Evolutionary conservation across 495 filamentous ascomycete genomes (phyloP).

Genomic region (Penicillium arizonense): DNA sequence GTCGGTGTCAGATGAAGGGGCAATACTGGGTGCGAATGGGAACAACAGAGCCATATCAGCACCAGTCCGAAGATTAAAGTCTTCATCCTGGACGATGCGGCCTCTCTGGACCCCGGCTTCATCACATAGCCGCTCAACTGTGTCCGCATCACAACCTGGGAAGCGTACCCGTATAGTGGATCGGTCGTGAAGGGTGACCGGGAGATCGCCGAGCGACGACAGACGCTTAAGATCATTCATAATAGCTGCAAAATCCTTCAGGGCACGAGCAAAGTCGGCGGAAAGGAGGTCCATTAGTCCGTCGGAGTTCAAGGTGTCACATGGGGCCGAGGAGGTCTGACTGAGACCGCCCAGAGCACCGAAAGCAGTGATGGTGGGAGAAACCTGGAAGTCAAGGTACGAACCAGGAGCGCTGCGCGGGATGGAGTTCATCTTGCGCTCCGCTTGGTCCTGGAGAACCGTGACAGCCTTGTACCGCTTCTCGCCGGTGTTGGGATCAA

Average conservation of each 20-base stretch:
- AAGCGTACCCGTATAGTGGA: conserved; percentile 78
- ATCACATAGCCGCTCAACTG: conserved; percentile 79
- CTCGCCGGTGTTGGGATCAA: conserved; percentile 63
- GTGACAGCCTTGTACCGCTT: conserved; percentile 73
- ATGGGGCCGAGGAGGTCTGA: conserved; percentile 25
- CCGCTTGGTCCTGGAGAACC: conserved; percentile 65
- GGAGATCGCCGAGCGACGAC: conserved; percentile 74
- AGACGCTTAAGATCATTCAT: conserved; percentile 80
- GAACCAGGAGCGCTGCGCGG: conserved; percentile 65
- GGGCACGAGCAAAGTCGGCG: conserved; percentile 81
- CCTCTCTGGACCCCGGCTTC: conserved; percentile 82
- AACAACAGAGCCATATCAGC: conserved; percentile 75
- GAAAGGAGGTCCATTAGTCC: conserved; percentile 82
- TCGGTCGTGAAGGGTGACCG: conserved; percentile 64
- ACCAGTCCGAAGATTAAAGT: conserved; percentile 61
- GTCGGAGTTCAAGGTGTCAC: conserved; percentile 65
- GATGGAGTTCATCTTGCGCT: conserved; percentile 55
- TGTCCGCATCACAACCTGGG: conserved; percentile 81
- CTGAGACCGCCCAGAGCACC: conserved; percentile 50
- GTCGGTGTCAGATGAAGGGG: conserved; percentile 30
- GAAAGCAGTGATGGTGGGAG: conserved; percentile 82
- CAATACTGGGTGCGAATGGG: conserved; percentile 72
- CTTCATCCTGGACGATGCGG: conserved; percentile 72
- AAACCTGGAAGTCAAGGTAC: conserved; percentile 79
- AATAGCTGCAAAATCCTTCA: conserved; percentile 77